Base-by-base conservation (phyloP, 106 monocot species). In the Dioscorea zingiberensis region DNA sequence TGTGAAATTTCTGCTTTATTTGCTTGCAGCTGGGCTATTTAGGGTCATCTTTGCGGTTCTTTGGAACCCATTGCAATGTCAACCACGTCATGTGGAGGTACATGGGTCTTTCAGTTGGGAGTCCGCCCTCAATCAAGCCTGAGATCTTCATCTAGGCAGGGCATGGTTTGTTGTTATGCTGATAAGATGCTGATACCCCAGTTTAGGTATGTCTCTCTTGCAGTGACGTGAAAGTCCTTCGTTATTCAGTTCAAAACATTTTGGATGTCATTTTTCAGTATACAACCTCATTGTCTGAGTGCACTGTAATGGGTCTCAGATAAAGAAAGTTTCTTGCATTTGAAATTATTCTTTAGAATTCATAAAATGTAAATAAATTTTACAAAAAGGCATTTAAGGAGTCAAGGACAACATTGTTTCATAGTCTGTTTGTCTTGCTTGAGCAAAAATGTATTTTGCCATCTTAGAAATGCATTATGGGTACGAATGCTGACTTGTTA, bases 31-130 rank as follows among this genome's bases (percentile, higher is more conserved):
- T 38, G 6, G 38, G 38, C 38, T 38, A 10, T 38, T 38, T 38
- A 38, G 38, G 38, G 10, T 38, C 38, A 38, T 2, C 10, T 38
- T 38, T 38, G 38, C 10, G 38, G 4, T 38, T 6, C 51, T 51
- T 51, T 51, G 19, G 3, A 51, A 13, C 15, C 19, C 17, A 60
- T 28, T 60, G 13, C 2, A 63, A 85, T 85, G 85, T 66, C 74
- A 26, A 61, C 38, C 21, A 57, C 64, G 58, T 80, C 73, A 48
- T 81, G 64, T 74, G 67, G 70, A 67, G 64, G 71, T 64, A 71
- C 78, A 44, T 81, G 74, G 25, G 76, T 74, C 18, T 70, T 80
- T 54, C 74, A 78, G 55, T 58, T 78, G 54, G 78, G 81, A 29
- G 59, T 62, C 10, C 71, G 68, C 60, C 77, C 70, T 47, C 77